Evolutionary conservation across 192 early-diverging fungal genomes (phyloP).

Genomic region (Gigaspora rosea): DNA sequence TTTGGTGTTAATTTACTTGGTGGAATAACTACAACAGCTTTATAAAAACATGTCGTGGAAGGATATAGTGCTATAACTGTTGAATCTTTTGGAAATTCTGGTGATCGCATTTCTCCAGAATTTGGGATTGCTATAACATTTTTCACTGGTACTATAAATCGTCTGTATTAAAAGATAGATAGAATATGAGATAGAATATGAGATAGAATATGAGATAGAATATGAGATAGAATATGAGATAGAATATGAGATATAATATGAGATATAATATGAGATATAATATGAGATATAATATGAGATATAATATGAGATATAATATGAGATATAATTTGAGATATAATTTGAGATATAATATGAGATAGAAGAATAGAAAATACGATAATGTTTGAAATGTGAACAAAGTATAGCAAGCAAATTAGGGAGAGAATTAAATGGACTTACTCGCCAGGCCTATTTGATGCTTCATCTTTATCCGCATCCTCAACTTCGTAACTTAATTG

Average conservation of each 20-base stretch:
- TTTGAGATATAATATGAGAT: not conserved
- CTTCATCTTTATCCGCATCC: conserved; percentile 57
- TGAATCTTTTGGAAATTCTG: conserved; percentile 44
- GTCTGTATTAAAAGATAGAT: conserved; percentile 36
- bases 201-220: not conserved
- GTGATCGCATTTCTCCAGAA: conserved; percentile 38
- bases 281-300: too few species aligned
- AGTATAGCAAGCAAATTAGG: not conserved
- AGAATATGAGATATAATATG: too few species aligned
- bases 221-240: too few species aligned
- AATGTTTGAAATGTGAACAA: not conserved
- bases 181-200: too few species aligned
- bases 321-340: not conserved
- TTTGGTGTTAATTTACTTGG: conserved; percentile 35
- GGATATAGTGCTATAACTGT: conserved; percentile 58
- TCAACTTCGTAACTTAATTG: conserved; percentile 54
- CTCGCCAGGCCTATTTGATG: conserved; percentile 49
- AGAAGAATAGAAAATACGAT: not conserved
- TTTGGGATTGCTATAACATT: conserved; percentile 52
- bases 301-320: not conserved
- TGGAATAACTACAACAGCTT: conserved; percentile 48
- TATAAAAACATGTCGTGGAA: conserved; percentile 60
- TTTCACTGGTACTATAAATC: conserved; percentile 46
- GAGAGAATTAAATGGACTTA: not conserved
- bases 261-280: not conserved